These are phyloP conservation scores for Monosporozyma servazzii DNA, from an alignment of 805 yeast genomes.

Conservation along the genomic window DNA sequence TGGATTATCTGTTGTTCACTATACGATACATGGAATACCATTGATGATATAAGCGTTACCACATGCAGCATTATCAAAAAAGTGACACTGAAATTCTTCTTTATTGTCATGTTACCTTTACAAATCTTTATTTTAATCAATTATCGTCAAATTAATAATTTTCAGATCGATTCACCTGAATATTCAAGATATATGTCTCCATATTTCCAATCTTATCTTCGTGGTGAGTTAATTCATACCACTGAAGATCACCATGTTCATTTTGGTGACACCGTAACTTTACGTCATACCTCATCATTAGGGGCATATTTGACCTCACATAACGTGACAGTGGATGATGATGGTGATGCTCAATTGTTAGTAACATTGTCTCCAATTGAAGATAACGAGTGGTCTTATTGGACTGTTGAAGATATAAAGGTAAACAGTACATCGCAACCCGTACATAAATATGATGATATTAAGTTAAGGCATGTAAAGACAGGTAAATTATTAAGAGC, in stretches of 20 bases:
- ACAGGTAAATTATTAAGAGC: slow-evolving; percentile 67
- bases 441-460: slow-evolving; percentile 44
- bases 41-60: slow-evolving; percentile 57
- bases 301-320: slow-evolving; percentile 84
- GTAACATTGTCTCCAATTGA: slow-evolving; percentile 61
- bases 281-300: slow-evolving; percentile 59
- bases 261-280: slow-evolving; percentile 60
- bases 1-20: slow-evolving; percentile 50
- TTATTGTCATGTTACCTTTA: slow-evolving; percentile 46
- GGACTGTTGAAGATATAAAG: slow-evolving; percentile 49
- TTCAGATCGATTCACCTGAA: slow-evolving; percentile 10
- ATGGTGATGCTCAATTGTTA: slow-evolving; percentile 60
- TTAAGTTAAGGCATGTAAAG: slow-evolving; percentile 59
- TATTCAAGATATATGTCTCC: slow-evolving; percentile 46
- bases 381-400: slow-evolving; percentile 56
- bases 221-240: slow-evolving; percentile 20
- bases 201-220: slow-evolving; percentile 51
- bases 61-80: slow-evolving; percentile 33
- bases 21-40: slow-evolving; percentile 49
- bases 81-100: slow-evolving; percentile 32
- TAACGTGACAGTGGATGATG: slow-evolving; percentile 49
- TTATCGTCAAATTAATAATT: slow-evolving; percentile 36
- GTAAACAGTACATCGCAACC: slow-evolving; percentile 20
- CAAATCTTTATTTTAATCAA: slow-evolving; percentile 49
- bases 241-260: slow-evolving; percentile 51